Conservation (phyloP, 441 rosid species). For the Viola pubescens region DNA sequence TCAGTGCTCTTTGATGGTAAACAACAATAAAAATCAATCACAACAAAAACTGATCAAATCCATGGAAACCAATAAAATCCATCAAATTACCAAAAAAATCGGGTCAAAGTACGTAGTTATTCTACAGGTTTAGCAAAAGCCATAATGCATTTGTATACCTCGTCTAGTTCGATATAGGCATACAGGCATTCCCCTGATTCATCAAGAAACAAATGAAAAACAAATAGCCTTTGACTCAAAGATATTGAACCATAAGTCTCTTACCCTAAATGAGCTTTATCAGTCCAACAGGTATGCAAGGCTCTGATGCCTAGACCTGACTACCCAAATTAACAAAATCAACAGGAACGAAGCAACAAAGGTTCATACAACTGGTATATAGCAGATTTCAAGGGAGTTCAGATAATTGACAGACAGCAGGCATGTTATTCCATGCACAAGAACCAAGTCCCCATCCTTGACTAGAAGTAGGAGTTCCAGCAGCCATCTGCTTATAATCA, state of each 20-base stretch:
- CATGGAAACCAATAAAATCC: not conserved
- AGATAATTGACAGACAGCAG: slow-evolving; percentile 68
- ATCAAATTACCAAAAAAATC: slow-evolving; percentile 14
- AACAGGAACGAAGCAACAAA: slow-evolving; percentile 18
- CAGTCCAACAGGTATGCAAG: slow-evolving; percentile 17
- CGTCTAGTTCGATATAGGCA: slow-evolving; percentile 17
- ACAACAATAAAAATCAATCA: not conserved
- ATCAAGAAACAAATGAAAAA: slow-evolving; percentile 16
- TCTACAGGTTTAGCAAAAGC: slow-evolving; percentile 22
- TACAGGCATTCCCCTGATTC: slow-evolving; percentile 18
- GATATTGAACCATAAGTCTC: slow-evolving; percentile 20
- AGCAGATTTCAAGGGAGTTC: slow-evolving; percentile 48
- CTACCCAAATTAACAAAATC: slow-evolving; percentile 21
- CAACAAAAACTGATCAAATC: not conserved
- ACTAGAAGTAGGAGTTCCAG: slow-evolving; percentile 38
- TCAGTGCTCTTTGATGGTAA: not conserved
- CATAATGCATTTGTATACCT: slow-evolving; percentile 20
- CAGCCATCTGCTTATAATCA: slow-evolving; percentile 47
- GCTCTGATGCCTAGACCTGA: not conserved
- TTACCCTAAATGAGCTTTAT: slow-evolving; percentile 15
- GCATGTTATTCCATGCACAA: slow-evolving; percentile 83
- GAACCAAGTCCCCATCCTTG: slow-evolving; percentile 59
- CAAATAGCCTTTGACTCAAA: slow-evolving; percentile 19
- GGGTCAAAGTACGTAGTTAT: slow-evolving; percentile 22
- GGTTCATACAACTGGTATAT: slow-evolving; percentile 19